Conservation (phyloP, 495 filamentous ascomycete genomes). For the Cryomyces antarcticus region DNA sequence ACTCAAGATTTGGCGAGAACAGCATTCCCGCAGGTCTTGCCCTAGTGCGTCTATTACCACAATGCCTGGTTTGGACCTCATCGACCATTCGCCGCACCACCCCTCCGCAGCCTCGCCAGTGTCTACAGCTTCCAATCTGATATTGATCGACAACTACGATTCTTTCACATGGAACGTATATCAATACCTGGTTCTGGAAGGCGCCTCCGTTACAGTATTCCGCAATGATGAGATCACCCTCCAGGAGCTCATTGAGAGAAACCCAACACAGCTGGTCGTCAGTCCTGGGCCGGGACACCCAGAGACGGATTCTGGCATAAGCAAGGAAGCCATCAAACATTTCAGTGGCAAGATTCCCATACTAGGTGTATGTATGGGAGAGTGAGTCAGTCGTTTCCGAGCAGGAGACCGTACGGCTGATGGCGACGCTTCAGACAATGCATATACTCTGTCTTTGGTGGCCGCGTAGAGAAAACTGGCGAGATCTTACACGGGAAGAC, state of each 20-base stretch:
- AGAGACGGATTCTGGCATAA: slow-evolving; percentile 72
- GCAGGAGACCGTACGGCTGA: not conserved
- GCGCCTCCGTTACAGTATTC: slow-evolving; percentile 69
- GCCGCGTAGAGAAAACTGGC: slow-evolving; percentile 76
- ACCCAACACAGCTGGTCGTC: slow-evolving; percentile 84
- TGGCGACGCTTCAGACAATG: slow-evolving; percentile 37
- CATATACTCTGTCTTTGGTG: slow-evolving; percentile 81
- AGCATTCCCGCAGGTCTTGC: no score
- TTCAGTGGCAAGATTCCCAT: slow-evolving; percentile 94
- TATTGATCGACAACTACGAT: slow-evolving; percentile 98
- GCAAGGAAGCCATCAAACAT: slow-evolving; percentile 70
- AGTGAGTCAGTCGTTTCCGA: slow-evolving; percentile 30
- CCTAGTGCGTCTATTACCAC: not conserved
- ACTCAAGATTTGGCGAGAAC: no score
- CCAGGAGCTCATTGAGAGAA: slow-evolving; percentile 57
- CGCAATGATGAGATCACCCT: slow-evolving; percentile 83
- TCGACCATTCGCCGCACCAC: slow-evolving; percentile 76
- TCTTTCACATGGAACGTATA: slow-evolving; percentile 99
- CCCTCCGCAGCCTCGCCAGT: slow-evolving; percentile 47
- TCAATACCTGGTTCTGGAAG: slow-evolving; percentile 89
- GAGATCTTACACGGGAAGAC: slow-evolving; percentile 98
- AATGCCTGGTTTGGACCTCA: slow-evolving; percentile 27
- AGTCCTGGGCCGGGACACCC: slow-evolving; percentile 93
- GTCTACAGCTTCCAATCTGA: slow-evolving; percentile 63
- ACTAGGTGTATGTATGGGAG: slow-evolving; percentile 96